Base-by-base conservation (phyloP, 1,284 basidiomycete genomes). In the Cryptococcus maquisensis region DNA sequence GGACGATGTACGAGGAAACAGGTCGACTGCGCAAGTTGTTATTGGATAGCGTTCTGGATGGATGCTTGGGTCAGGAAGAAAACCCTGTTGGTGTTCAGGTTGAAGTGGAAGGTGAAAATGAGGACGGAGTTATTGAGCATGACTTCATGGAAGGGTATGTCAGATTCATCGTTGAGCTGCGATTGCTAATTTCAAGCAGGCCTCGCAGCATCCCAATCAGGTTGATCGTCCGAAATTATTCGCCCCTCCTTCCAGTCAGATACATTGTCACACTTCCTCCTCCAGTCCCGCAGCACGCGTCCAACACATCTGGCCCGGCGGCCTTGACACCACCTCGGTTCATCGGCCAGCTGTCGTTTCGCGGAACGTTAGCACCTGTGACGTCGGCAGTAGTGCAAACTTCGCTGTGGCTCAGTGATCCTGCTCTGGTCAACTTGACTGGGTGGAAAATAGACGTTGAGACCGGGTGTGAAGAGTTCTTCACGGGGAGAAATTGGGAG, bases 1-100 rank as follows among this genome's bases (percentile, higher is more conserved):
- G 86, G 56, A 90, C 84, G 56, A 88, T 95, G 82, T 96, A 91
- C 69, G 88, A 88, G 18, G 90, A 95, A 78, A 93, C 90, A 4
- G 83, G 83, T 54, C 79, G 86, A 48, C 84, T 91, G 71, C 83
- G 84, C 64, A 74, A 75, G 59, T 82, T 84, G 44, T 77, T 94
- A 28, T 69, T 91, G 45, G 79, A 83, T 32, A 82, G 83, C 4
- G 81, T 95, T 26, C 77, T 82, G 45, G 74, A 78, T 4, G 86
- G 86, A 58, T 84, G 86, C 66, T 88, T 89, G 84, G 91, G 90
- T 59, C 66, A 69, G 32, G 87, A 90, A 52, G 76, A 86, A 80
- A 83, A 91, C 67, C 90, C 92, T 4, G 54, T 87, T 0, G 61
- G 82, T 12, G 63, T 69, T 9, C 58, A 62, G 21, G 57, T 66